Evolutionary conservation across 2,329 filamentous ascomycete species (phyloP).

Genomic region (Stagonosporopsis chrysanthemi): DNA sequence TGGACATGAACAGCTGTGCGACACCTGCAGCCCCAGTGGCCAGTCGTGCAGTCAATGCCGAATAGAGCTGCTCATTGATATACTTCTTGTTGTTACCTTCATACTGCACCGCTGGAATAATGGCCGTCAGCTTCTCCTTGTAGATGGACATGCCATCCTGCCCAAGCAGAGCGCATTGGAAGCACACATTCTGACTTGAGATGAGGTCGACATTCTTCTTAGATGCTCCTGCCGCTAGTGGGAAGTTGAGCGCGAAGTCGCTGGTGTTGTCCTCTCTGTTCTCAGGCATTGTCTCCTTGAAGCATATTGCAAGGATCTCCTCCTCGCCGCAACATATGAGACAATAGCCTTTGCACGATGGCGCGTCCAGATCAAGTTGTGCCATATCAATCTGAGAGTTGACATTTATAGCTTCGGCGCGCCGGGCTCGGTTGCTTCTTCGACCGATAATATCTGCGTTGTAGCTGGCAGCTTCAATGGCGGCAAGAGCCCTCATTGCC

Average conservation of each 20-base stretch:
- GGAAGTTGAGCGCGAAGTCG: constrained; percentile 47
- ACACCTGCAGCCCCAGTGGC: constrained; percentile 40
- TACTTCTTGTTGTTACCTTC: constrained; percentile 42
- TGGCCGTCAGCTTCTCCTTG: constrained; percentile 38
- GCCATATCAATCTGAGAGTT: constrained; percentile 25
- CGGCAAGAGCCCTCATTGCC: constrained; percentile 36
- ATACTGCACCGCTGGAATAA: constrained; percentile 41
- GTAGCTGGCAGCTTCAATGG: constrained; percentile 39
- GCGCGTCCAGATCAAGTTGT: constrained; percentile 36
- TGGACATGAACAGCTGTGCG: constrained; percentile 44
- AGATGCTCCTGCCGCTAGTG: constrained; percentile 41
- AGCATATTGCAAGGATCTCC: constrained; percentile 44
- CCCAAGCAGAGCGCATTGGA: constrained; percentile 42
- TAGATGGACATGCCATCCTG: constrained; percentile 39
- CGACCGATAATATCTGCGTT: constrained; percentile 44
- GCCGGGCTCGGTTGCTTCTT: constrained; percentile 43
- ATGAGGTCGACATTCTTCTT: constrained; percentile 35
- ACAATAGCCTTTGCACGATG: constrained; percentile 39
- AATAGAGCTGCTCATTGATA: constrained; percentile 44
- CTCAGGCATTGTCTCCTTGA: constrained; percentile 35
- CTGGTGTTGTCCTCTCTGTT: constrained; percentile 40
- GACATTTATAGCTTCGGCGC: constrained; percentile 33
- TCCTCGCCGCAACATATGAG: constrained; percentile 44
- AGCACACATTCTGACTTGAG: constrained; percentile 46
- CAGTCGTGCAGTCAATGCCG: constrained; percentile 41